A percentile compares a stretch with the other conserved stretches of the same genome.
phyloP scores from a whole-genome alignment of 1,139 yeast genomes.

The Debaryomyces sp. region DNA sequence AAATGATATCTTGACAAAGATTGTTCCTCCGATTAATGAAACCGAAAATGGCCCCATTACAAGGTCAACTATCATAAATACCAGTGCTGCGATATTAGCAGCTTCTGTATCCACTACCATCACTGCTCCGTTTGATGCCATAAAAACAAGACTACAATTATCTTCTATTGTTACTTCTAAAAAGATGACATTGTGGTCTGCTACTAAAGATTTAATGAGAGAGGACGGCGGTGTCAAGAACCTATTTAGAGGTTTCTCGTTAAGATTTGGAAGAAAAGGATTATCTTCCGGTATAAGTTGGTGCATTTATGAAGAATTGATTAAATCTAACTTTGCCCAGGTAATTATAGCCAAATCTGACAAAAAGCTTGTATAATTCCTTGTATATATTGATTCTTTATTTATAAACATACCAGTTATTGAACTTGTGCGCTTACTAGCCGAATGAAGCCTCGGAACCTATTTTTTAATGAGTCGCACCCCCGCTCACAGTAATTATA shows the following conservation, averaged over 20 bases:
- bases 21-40: constrained; percentile 11
- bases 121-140: constrained; percentile 95
- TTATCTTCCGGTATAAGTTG: constrained; percentile 94
- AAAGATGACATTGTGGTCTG: constrained; percentile 23
- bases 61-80: constrained; percentile 61
- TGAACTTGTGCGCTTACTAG: constrained; percentile 1
- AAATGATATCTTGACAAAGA: constrained; percentile 28
- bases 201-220: constrained; percentile 40
- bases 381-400: constrained; percentile 6
- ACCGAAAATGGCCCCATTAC: constrained; percentile 10
- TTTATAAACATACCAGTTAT: neutral
- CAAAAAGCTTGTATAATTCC: constrained; percentile 7
- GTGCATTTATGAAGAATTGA: constrained; percentile 92
- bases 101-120: constrained; percentile 81
- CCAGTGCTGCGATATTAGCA: constrained; percentile 70
- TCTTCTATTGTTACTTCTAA: constrained; percentile 12
- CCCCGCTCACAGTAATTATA: constrained; percentile 9
- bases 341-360: constrained; percentile 4
- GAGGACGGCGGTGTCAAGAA: constrained; percentile 61
- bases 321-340: constrained; percentile 34
- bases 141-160: constrained; percentile 88
- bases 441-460: constrained; percentile 10
- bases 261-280: constrained; percentile 83
- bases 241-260: constrained; percentile 80
- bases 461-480: neutral